These are phyloP conservation scores for Nissolia schottii DNA, from an alignment of 306 rosid species.

Conservation along the genomic window DNA sequence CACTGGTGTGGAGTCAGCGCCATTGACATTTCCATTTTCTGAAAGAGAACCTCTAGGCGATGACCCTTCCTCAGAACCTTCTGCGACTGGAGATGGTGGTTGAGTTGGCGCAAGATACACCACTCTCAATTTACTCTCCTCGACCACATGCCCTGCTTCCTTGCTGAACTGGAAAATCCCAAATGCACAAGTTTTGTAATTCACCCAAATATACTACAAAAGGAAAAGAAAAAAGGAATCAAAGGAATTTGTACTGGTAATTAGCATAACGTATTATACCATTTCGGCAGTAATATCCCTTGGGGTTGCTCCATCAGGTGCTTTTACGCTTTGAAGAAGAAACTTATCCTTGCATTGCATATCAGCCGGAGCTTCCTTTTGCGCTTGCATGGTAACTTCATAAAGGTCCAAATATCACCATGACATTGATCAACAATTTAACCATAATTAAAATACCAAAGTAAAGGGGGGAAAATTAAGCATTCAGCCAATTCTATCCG, in stretches of 20 bases:
- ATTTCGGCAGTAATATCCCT: slow-evolving; percentile 80
- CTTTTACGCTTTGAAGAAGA: slow-evolving; percentile 83
- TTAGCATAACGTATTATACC: slow-evolving; percentile 40
- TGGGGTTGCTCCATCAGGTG: slow-evolving; percentile 37
- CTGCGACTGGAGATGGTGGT: slow-evolving; percentile 86
- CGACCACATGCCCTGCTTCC: slow-evolving; percentile 77
- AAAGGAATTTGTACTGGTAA: background rate
- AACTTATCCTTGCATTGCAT: slow-evolving; percentile 95
- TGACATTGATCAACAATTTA: background rate
- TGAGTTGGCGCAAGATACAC: slow-evolving; percentile 77
- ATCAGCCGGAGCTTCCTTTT: slow-evolving; percentile 80
- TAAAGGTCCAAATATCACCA: background rate
- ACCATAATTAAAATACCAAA: background rate
- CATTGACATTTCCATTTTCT: slow-evolving; percentile 60
- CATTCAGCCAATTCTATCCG: background rate
- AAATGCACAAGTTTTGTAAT: slow-evolving; percentile 22
- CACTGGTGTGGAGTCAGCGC: slow-evolving; percentile 50
- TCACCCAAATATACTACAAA: background rate
- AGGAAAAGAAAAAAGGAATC: background rate
- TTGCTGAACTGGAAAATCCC: slow-evolving; percentile 63
- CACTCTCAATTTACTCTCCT: slow-evolving; percentile 88
- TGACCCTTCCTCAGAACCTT: slow-evolving; percentile 90
- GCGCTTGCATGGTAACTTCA: slow-evolving; percentile 95
- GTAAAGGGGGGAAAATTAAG: background rate
- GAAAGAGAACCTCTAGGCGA: slow-evolving; percentile 76